Evolutionary conservation across 495 filamentous ascomycete genomes (phyloP), one percentile per base, ranked within the genome.

Genomic region (Daldinia grandis): DNA sequence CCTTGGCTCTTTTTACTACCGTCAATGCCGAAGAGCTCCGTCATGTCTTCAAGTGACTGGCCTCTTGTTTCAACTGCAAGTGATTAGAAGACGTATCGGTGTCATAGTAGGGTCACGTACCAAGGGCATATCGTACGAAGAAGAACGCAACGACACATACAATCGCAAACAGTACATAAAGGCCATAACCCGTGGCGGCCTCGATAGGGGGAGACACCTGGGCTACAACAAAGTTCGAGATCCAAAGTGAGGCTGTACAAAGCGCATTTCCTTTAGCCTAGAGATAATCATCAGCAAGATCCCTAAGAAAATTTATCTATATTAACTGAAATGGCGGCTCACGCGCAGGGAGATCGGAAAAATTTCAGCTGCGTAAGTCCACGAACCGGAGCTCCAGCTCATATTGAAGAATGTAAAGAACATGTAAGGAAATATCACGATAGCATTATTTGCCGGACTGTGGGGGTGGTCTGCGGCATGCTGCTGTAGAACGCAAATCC

Each of bases 251-350:
- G 38, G 72, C 72, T 3, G 74, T 76, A 53, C 74, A 74, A 4
- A 76, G 54, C 2, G 74, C 74, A 62, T 72, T 76, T 5, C 74
- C 74, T 63, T 76, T 74, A n/a, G 74, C 74, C 70, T 74, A 31
- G 24, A 69, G 0, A 37, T 28, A 19, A 15, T 37, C 10, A 30
- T 62, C n/a, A 59, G 49, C 14, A 30, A 47, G 5, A 10, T 17
- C 21, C 51, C 50, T 14, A n/a, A 31, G 40, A 10, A 55, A 54
- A 31, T 40, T 56, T 17, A 15, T 50, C n/a, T 44, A 25, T 44
- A 47, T 10, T 54, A 9, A 28, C 0, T 24, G 24, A 27, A 19
- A 33, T 65, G 21, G 37, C 38, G 21, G 54, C 66, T 53, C 33
- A 58, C 74, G 44, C 53, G 50, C 28, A 69, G 30, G 19, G 64